phyloP scores from a whole-genome alignment of 495 filamentous ascomycete species.

The Astrothelium macrocarpum region DNA sequence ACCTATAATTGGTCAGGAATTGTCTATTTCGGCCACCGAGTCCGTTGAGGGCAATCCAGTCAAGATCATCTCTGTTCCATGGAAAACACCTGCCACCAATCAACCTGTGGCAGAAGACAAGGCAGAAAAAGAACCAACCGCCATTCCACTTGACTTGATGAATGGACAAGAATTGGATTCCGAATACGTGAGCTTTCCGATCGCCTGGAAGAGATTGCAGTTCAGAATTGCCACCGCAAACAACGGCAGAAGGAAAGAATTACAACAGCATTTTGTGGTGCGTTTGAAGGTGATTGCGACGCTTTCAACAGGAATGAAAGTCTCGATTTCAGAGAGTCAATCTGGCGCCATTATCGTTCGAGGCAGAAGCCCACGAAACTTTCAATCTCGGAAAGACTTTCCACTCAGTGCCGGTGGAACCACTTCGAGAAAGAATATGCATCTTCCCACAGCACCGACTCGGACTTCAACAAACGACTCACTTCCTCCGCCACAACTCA shows the following conservation, averaged over 20 bases:
- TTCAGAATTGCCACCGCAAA: conserved; percentile 89
- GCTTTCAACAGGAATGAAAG: conserved; percentile 47
- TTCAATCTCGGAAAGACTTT: conserved; percentile 57
- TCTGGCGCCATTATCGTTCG: conserved; percentile 60
- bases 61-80: conserved; percentile 87
- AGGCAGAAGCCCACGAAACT: conserved; percentile 58
- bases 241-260: conserved; percentile 61
- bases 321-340: conserved; percentile 50
- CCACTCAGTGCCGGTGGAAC: conserved; percentile 43
- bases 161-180: conserved; percentile 68
- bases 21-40: conserved; percentile 77
- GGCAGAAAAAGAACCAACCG: conserved; percentile 53
- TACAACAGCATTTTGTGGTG: conserved; percentile 63
- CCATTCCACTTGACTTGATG: conserved; percentile 63
- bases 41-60: conserved; percentile 80
- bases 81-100: conserved; percentile 72
- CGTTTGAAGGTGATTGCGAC: conserved; percentile 53
- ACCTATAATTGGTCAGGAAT: conserved; percentile 62
- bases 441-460: conserved; percentile 31
- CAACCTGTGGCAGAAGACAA: conserved; percentile 49
- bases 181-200: conserved; percentile 69
- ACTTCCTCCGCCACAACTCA: conserved; percentile 21
- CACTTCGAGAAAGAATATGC: conserved; percentile 26
- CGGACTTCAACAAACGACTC: conserved; percentile 43
- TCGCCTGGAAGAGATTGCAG: conserved; percentile 84